Base-by-base conservation (phyloP, 495 filamentous ascomycete genomes). In the Neurospora cerealis region DNA sequence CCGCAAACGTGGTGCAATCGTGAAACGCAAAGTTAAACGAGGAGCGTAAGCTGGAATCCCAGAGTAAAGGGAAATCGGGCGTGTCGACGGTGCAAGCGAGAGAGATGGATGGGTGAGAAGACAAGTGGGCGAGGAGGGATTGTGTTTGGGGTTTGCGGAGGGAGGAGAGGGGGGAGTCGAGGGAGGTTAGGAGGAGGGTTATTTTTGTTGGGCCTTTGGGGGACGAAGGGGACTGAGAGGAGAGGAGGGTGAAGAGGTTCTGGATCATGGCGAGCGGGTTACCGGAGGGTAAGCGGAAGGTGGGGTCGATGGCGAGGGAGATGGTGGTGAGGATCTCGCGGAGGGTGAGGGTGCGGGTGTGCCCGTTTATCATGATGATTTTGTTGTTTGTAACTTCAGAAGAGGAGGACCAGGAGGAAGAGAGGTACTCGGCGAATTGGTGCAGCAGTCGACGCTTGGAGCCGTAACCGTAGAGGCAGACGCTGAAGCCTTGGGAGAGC, bases 391-490 rank as follows among this genome's bases (percentile, higher is more conserved):
- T 41, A 0, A 0, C 13, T n/a, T 46, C 42, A 2, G 41, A 8
- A 72, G 28, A 79, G 74, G 42, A 28, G 39, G 24, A n/a, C n/a
- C n/a, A 44, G n/a, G 70, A 40, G 34, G 76, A 75, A 77, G 93
- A 91, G 39, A 93, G 78, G 82, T 94, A 88, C 62, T 89, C 87
- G 1, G 94, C 94, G 78, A 97, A 98, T 38, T 88, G 83, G 74
- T 92, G 88, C 17, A 95, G 85, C 0, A 98, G 89, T 15, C 84
- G 83, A 15, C 93, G 87, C 78, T 98, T 99, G 46, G 92, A 95
- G 7, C 96, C 96, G 76, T 93, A 98, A 38, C 96, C 96, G 79
- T 95, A 97, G 4, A 98, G 82, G 77, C 96, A 96, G 73, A 97
- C 86, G 79, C 92, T 97, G 85, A 97, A 98, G 54, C 91, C 91